Evolutionary conservation across 140 eudicot species (phyloP).

Genomic region (Flaveria floridana): DNA sequence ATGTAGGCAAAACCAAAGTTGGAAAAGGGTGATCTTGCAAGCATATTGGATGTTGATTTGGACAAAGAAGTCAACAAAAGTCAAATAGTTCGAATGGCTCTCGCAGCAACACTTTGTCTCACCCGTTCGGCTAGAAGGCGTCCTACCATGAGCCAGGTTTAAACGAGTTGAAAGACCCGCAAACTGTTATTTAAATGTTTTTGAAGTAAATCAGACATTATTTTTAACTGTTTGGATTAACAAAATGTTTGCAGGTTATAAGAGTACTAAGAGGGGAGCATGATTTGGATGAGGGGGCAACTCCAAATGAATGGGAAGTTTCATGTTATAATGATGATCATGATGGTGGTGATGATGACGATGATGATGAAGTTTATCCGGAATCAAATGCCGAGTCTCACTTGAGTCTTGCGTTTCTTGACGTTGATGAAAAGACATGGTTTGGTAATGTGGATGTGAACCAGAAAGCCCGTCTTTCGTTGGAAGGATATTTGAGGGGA

Average conservation of each 20-base stretch:
- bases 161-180: background rate
- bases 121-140: conserved; percentile 70
- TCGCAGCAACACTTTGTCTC: conserved; percentile 71
- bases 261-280: conserved; percentile 57
- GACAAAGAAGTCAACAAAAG: conserved; percentile 46
- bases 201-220: background rate
- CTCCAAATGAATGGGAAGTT: conserved; percentile 26
- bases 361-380: conserved; percentile 89
- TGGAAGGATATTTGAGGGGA: conserved; percentile 65
- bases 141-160: conserved; percentile 73
- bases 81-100: conserved; percentile 63
- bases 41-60: conserved; percentile 67
- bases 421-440: conserved; percentile 55
- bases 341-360: conserved; percentile 42
- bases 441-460: conserved; percentile 56
- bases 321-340: conserved; percentile 32
- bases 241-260: conserved; percentile 12
- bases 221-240: conserved; percentile 31
- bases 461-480: conserved; percentile 42
- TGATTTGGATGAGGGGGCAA: conserved; percentile 32
- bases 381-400: conserved; percentile 72
- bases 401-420: conserved; percentile 72
- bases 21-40: conserved; percentile 52
- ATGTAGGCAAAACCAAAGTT: conserved; percentile 73
- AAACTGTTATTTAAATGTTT: background rate